Evolutionary conservation across 495 filamentous ascomycete species (phyloP), one percentile per base, ranked within the genome.

Genomic region (Margaritispora aquatica): DNA sequence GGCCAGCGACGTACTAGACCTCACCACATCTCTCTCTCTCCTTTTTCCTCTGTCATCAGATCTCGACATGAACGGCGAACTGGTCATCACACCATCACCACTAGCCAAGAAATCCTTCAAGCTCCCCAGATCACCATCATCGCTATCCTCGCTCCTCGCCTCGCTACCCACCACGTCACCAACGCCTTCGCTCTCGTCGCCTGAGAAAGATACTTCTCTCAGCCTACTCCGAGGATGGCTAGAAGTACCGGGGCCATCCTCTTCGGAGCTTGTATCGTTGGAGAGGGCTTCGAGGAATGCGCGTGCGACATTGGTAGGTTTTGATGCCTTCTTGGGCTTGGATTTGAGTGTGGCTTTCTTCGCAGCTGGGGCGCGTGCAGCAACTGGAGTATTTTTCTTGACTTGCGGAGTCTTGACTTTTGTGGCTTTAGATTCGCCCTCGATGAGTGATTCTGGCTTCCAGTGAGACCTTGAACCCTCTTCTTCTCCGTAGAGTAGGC

Each of bases 221-320:
- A 47, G 52, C 63, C 50, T 49, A 44, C 19, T 29, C 29, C 22
- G 47, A 9, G 4, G 38, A n/a, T 44, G 38, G 38, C 38, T 44
- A 2, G 38, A 8, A 29, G 51, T 7, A 10, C 24, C 27, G 13
- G 10, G 27, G 19, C 34, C 22, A 51, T 46, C 49, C 23, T 65
- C 68, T 1, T 66, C 64, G 1, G 64, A 64, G 20, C 68, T 63
- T 22, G 63, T 63, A 20, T 69, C 69, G 20, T 69, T 67, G 15
- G 38, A 44, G 15, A 44, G 38, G 10, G 41, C 23, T 22, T 36
- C 60, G 29, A 44, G 63, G 19, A 51, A 34, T 24, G 26, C 17
- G 2, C 51, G 19, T 26, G 22, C 21, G n/a, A 15, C 24, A 23
- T 44, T 62, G 21, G n/a, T 3, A 26, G 51, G 15, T n/a, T n/a